Evolutionary conservation across 768 basidiomycete genomes (phyloP), one percentile per base, ranked within the genome.

Genomic region (Suillus sp.): DNA sequence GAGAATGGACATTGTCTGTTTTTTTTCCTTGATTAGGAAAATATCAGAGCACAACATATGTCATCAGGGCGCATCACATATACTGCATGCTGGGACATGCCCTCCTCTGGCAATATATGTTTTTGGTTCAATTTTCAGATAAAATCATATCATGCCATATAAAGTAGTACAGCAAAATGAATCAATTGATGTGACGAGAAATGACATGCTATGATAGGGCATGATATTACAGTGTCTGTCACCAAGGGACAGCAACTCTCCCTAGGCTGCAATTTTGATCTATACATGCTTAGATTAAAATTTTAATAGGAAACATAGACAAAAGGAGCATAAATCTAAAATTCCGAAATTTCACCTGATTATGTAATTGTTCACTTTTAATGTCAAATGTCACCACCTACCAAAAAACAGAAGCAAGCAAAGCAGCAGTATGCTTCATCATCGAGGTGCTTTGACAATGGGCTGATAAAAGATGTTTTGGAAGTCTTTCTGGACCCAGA

Each of bases 401-500:
- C 43, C 10, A n/a, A 43, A 43, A 43, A n/a, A 43, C 42, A 42
- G 42, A 42, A 43, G 42, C 42, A 43, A 43, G 42, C 10, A 4
- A 43, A n/a, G 20, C 42, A 43, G 42, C 42, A 42, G 42, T 20
- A 43, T 43, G 9, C 42, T n/a, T 43, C 42, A n/a, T n/a, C 42
- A 43, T 43, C 10, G 10, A 43, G 42, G 42, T 4, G 42, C 20
- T 43, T 43, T 43, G 42, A 43, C 42, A 43, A 43, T 43, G 42
- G 42, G 42, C 42, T 43, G 47, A 32, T 53, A 53, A 20, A 53
- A 53, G 32, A 53, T 20, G 10, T 53, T 53, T 53, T 53, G 2
- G 51, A 53, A 32, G 32, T 53, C 32, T 32, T n/a, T 32, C 32
- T 53, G 30, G 32, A 53, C 51, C 20, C 51, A 53, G 51, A 53